phyloP scores from a whole-genome alignment of 305 asterid genomes.

The Fraxinus sp. region DNA sequence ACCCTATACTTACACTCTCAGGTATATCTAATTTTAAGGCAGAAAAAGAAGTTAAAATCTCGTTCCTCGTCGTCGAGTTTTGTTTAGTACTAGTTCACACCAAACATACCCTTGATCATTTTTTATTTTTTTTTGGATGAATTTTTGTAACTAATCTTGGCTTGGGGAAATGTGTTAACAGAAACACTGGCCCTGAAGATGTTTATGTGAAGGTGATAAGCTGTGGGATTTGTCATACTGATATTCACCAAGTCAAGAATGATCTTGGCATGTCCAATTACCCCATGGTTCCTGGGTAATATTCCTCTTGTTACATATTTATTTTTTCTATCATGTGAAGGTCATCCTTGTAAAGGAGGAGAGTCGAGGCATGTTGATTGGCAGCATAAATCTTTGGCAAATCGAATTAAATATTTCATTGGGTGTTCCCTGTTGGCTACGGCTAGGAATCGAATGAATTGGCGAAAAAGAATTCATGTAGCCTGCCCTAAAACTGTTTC shows the following conservation, averaged over 20 bases:
- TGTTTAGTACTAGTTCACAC: not conserved
- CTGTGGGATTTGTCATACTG: slow-evolving; percentile 92
- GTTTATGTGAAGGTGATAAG: slow-evolving; percentile 72
- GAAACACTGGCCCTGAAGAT: slow-evolving; percentile 78
- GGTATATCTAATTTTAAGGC: slow-evolving; percentile 34
- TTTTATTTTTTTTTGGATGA: not conserved
- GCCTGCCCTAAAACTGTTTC: not conserved
- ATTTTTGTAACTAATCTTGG: not conserved
- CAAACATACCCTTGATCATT: not conserved
- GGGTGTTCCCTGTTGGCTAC: not conserved
- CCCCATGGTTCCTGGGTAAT: slow-evolving; percentile 98
- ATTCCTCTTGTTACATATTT: not conserved
- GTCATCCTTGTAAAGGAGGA: not conserved
- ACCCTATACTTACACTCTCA: slow-evolving; percentile 72
- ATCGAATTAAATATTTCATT: not conserved
- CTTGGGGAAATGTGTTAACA: slow-evolving; percentile 29
- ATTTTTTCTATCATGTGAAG: not conserved
- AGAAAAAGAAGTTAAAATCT: not conserved
- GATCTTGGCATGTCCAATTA: slow-evolving; percentile 95
- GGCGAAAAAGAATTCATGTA: not conserved
- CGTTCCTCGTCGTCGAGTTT: too few relatives aligned
- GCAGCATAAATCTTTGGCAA: not conserved
- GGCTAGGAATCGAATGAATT: not conserved
- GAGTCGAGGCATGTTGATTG: not conserved
- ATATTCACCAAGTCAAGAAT: slow-evolving; percentile 81